These are phyloP conservation scores for Kuraishia floccosa DNA, from an alignment of 805 yeast species.

Conservation along the genomic window DNA sequence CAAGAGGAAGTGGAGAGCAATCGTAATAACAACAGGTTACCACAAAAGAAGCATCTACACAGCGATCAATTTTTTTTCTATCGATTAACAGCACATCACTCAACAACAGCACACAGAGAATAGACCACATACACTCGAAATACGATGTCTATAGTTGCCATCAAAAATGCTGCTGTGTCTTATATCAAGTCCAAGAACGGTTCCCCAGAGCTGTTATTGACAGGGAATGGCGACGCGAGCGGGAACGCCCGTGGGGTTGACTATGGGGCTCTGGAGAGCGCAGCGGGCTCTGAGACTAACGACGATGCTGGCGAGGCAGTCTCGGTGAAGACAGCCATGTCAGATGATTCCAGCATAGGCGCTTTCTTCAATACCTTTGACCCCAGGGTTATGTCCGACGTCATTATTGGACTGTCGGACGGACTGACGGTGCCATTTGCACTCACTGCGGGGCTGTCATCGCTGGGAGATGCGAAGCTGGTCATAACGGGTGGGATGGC, in stretches of 20 bases:
- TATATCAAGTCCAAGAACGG: too few relatives aligned
- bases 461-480: constrained; percentile 78
- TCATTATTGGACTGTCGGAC: constrained; percentile 88
- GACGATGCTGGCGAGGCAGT: too few relatives aligned
- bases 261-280: too few relatives aligned
- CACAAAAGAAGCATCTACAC: background rate
- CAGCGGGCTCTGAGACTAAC: too few relatives aligned
- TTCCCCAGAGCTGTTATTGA: too few relatives aligned
- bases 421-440: constrained; percentile 99
- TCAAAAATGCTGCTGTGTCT: background rate
- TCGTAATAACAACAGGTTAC: background rate
- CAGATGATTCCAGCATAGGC: too few relatives aligned
- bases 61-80: background rate
- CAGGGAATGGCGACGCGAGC: too few relatives aligned
- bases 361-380: constrained; percentile 52
- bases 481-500: constrained; percentile 98
- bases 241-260: too few relatives aligned
- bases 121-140: too few relatives aligned
- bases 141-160: background rate
- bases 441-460: constrained; percentile 88
- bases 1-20: background rate
- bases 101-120: too few relatives aligned
- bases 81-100: too few relatives aligned
- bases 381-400: constrained; percentile 90
- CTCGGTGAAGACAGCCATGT: too few relatives aligned